Conservation (phyloP, 352 stramenopile genomes). For the Nothophytophthora sp. region DNA sequence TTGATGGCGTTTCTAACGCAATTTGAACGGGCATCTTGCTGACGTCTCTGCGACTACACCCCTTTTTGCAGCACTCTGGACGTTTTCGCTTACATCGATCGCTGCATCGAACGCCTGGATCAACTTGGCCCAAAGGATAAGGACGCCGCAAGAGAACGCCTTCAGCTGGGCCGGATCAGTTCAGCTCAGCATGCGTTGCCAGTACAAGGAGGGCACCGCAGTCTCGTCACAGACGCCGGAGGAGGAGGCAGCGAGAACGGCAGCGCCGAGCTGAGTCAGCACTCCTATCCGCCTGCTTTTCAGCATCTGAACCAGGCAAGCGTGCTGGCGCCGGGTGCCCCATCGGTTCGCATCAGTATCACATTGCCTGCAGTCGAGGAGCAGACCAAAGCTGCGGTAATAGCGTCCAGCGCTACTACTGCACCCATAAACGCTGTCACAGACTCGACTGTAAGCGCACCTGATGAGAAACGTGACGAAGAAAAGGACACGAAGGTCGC, state of each 20-base stretch:
- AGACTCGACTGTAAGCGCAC: no score
- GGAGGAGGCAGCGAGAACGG: neutral
- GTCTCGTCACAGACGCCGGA: neutral
- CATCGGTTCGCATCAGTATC: slow-evolving; percentile 44
- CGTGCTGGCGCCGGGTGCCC: neutral
- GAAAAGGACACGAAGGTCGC: neutral
- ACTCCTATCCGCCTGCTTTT: neutral
- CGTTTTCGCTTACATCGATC: slow-evolving; percentile 30
- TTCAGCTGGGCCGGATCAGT: slow-evolving; percentile 21
- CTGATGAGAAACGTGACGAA: neutral
- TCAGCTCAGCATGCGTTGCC: slow-evolving; percentile 19
- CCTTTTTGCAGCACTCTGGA: slow-evolving; percentile 16
- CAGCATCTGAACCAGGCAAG: slow-evolving; percentile 5
- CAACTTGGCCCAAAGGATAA: slow-evolving; percentile 25
- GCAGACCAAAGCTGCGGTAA: slow-evolving; percentile 7
- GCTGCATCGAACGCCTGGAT: slow-evolving; percentile 36
- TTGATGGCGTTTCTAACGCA: no score
- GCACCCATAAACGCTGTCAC: slow-evolving; percentile 10
- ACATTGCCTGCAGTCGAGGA: slow-evolving; percentile 31
- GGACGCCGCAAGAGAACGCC: slow-evolving; percentile 21
- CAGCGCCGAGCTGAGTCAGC: neutral
- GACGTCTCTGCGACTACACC: neutral
- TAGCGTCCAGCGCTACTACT: neutral
- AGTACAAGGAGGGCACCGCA: neutral
- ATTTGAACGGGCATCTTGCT: neutral